These are phyloP conservation scores for Albifimbria verrucaria DNA, from an alignment of 2,329 filamentous ascomycete species.

Conservation along the genomic window DNA sequence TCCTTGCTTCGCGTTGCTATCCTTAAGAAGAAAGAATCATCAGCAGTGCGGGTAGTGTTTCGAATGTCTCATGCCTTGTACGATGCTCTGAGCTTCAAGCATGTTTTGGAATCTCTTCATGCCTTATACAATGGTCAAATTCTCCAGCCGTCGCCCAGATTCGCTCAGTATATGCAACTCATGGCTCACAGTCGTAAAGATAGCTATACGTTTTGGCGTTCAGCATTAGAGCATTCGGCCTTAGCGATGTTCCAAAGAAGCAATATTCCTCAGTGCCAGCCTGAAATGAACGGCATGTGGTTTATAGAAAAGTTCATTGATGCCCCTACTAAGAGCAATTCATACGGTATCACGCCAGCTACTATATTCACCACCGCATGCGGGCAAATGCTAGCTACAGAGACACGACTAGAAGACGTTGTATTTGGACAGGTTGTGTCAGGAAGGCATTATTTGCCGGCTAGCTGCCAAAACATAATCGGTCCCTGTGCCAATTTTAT, in stretches of 20 bases:
- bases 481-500: neutral
- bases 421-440: constrained; percentile 17
- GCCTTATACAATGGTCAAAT: constrained; percentile 9
- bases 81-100: constrained; percentile 16
- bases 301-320: neutral
- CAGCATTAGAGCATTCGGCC: neutral
- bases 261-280: neutral
- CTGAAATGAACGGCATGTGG: neutral
- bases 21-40: constrained; percentile 3
- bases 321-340: neutral
- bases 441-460: constrained; percentile 11
- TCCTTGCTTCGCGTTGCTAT: neutral
- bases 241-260: neutral
- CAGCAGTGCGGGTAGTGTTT: constrained; percentile 11
- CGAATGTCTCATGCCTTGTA: constrained; percentile 18
- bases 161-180: constrained; percentile 13
- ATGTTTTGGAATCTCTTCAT: constrained; percentile 13
- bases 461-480: constrained; percentile 12
- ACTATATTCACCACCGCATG: constrained; percentile 10
- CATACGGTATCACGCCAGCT: constrained; percentile 6
- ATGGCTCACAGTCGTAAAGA: neutral
- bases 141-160: constrained; percentile 9
- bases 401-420: constrained; percentile 6
- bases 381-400: constrained; percentile 2
- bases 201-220: neutral